Evolutionary conservation across 805 yeast genomes (phyloP), one percentile per base, ranked within the genome.

Genomic region (Kluyveromyces lactis): DNA sequence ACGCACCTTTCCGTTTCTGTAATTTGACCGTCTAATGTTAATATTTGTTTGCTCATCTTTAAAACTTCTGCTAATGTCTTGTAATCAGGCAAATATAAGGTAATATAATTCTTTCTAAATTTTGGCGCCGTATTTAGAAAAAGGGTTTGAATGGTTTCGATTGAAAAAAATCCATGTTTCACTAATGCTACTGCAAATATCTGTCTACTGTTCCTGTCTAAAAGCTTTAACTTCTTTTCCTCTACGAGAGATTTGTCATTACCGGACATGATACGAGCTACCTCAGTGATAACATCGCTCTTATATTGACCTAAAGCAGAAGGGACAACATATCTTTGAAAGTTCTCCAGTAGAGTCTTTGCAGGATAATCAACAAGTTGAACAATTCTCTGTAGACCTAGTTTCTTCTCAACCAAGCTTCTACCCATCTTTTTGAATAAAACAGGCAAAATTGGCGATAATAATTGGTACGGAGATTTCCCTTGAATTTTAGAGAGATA

Each of bases 371-470:
- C 82, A 15, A 86, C 68, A 9, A 86, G 63, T 19, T 75, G 77
- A 5, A 87, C 74, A 13, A 90, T 66, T 42, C 74, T 71, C 18
- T 67, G 66, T 19, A 86, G 70, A 39, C 83, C 64, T 4, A 68
- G 62, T 0, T 79, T 75, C 40, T 73, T 73, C 2, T 67, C 60
- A 5, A 64, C 62, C 32, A 75, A 53, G 32, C 69, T 68, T 45
- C 75, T 75, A 3, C 86, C 78, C 13, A 86, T 68, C 18, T 72
- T 71, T 31, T 77, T 72, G 28, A 89, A 73, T 6, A 87, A 67
- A 26, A 79, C 72, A 2, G 90, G 87, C 50, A 92, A 70, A 44
- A 76, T 84, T 0, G 95, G 95, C 6, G 84, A 76, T 16, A 86
- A 64, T 11, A 90, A 60, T 54, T 82, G 85, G 75, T 90, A 87